Conservation (phyloP, 2,329 filamentous ascomycete genomes). For the Fusarium robinianum region DNA sequence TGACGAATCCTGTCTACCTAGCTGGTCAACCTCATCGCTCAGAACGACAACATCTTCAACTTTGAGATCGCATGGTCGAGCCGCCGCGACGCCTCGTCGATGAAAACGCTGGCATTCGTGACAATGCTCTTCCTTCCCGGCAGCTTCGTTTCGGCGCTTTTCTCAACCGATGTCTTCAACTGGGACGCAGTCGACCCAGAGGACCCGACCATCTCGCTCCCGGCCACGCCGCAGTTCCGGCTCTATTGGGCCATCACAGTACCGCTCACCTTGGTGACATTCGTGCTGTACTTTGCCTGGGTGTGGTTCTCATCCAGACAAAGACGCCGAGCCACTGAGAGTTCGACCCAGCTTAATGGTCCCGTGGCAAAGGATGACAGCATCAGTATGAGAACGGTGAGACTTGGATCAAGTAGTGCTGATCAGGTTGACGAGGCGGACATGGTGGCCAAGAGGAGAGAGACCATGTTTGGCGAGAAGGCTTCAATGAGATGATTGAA, state of each 20-base stretch:
- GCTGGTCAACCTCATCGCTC: conserved; percentile 46
- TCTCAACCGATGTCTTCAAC: conserved; percentile 44
- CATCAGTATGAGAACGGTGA: background rate
- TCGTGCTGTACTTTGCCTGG: conserved; percentile 43
- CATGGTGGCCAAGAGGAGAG: conserved; percentile 16
- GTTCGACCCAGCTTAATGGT: conserved; percentile 21
- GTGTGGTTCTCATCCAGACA: conserved; percentile 39
- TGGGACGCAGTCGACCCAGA: conserved; percentile 37
- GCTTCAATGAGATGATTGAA: conserved; percentile 4
- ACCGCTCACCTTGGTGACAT: conserved; percentile 44
- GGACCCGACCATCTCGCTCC: conserved; percentile 37
- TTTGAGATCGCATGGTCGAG: conserved; percentile 44
- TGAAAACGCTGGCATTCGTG: conserved; percentile 50
- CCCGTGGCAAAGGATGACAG: background rate
- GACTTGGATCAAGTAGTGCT: too few relatives aligned
- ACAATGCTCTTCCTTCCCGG: conserved; percentile 51
- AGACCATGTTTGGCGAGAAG: conserved; percentile 13
- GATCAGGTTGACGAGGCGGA: too few relatives aligned
- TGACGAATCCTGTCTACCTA: conserved; percentile 24
- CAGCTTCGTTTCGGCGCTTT: conserved; percentile 49
- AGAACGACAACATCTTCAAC: conserved; percentile 44
- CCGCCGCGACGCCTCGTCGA: conserved; percentile 48
- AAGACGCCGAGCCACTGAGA: conserved; percentile 19
- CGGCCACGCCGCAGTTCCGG: conserved; percentile 42
- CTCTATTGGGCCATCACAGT: conserved; percentile 49